phyloP scores from a whole-genome alignment of 169 alveolate species.

The Ichthyophthirius multifiliis region DNA sequence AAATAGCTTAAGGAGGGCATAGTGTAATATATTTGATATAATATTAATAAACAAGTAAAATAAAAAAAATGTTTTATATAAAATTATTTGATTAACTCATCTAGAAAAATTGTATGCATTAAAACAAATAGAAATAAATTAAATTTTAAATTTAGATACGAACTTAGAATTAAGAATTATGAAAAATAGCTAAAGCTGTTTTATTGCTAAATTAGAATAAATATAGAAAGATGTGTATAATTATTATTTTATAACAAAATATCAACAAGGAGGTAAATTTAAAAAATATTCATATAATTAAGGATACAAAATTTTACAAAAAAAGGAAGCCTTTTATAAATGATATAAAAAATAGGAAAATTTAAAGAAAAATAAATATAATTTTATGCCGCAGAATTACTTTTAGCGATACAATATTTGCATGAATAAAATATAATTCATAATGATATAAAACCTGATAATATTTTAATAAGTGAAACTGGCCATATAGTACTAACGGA shows the following conservation, averaged over 20 bases:
- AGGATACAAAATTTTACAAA: neutral
- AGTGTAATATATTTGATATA: neutral
- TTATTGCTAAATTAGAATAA: neutral
- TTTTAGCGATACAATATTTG: conserved; percentile 63
- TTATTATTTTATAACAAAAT: neutral
- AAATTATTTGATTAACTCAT: neutral
- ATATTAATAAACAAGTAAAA: neutral
- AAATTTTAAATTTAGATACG: neutral
- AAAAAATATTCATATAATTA: neutral
- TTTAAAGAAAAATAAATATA: conserved; percentile 47
- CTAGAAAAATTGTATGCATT: neutral
- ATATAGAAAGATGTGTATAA: neutral
- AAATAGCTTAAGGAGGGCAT: neutral
- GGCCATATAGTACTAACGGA: conserved; percentile 77
- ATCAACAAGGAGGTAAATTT: neutral
- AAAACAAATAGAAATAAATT: neutral
- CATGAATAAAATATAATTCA: conserved; percentile 58
- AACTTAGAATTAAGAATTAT: neutral
- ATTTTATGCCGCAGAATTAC: conserved; percentile 67
- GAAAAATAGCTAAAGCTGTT: neutral
- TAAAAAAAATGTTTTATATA: neutral
- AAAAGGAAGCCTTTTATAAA: conserved; percentile 58
- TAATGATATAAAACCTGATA: conserved; percentile 77
- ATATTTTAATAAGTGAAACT: conserved; percentile 54
- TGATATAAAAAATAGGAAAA: conserved; percentile 27